Conservation (phyloP, 164 flowering plant genomes). For the Houttuynia cordata region DNA sequence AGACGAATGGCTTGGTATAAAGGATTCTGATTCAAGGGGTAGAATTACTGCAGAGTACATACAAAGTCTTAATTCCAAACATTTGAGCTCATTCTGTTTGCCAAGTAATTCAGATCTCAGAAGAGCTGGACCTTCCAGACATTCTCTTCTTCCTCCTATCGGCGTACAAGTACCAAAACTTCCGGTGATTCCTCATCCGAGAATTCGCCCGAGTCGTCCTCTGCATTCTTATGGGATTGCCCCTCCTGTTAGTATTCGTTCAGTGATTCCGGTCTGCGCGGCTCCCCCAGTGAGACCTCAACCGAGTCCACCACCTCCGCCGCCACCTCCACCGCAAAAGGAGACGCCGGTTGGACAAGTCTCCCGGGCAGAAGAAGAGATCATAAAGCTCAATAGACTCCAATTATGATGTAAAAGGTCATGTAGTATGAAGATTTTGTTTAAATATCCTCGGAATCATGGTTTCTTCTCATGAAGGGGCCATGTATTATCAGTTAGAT, state of each 20-base stretch:
- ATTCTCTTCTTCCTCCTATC: slow-evolving; percentile 2
- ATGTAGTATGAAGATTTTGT: slow-evolving; percentile 4
- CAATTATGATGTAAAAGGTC: slow-evolving; percentile 1
- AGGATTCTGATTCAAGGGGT: slow-evolving; percentile 6
- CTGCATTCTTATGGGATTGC: slow-evolving; percentile 22
- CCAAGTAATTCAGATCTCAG: background rate
- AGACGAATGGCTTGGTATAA: slow-evolving; percentile 19
- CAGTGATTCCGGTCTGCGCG: slow-evolving; percentile 42
- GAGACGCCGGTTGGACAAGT: slow-evolving; percentile 5
- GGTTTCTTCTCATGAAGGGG: slow-evolving; percentile 5
- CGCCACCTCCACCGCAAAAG: slow-evolving; percentile 6
- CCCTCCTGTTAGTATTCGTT: slow-evolving; percentile 39
- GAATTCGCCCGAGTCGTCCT: slow-evolving; percentile 2
- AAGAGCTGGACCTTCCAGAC: slow-evolving; percentile 6
- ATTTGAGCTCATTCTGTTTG: background rate
- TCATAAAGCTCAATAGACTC: slow-evolving; percentile 6
- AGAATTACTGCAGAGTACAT: slow-evolving; percentile 11
- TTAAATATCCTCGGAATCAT: slow-evolving; percentile 6
- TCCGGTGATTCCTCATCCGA: slow-evolving; percentile 3
- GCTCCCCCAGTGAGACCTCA: slow-evolving; percentile 25
- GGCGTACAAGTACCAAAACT: slow-evolving; percentile 1
- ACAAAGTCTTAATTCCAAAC: slow-evolving; percentile 2
- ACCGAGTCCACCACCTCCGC: slow-evolving; percentile 8
- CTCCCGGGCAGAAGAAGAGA: slow-evolving; percentile 4
- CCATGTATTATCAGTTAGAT: too few relatives aligned